Conservation (phyloP, 208 protist species). For the Trypanosoma lewisi region DNA sequence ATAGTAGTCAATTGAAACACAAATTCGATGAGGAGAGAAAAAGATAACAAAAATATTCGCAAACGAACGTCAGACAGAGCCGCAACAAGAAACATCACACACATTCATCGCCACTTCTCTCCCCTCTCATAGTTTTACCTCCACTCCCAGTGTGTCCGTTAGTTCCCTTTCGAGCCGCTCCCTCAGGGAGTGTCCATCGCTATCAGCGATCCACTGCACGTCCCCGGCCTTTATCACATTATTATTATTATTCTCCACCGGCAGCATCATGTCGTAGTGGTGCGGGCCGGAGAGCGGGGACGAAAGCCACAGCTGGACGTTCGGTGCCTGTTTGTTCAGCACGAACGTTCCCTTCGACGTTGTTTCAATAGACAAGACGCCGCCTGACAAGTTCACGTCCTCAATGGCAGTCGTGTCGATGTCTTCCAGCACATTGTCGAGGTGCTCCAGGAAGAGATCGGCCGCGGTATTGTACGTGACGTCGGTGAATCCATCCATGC, state of each 20-base stretch:
- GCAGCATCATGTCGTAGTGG: slow-evolving; percentile 83
- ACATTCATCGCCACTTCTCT: slow-evolving; percentile 9
- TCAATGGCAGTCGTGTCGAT: slow-evolving; percentile 52
- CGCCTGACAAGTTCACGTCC: slow-evolving; percentile 57
- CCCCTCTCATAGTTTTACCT: slow-evolving; percentile 30
- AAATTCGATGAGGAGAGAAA: too few relatives aligned
- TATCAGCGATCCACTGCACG: slow-evolving; percentile 54
- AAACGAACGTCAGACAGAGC: too few relatives aligned
- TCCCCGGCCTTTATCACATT: slow-evolving; percentile 15
- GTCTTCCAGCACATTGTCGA: slow-evolving; percentile 60
- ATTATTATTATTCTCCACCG: slow-evolving; percentile 1
- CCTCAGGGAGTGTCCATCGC: slow-evolving; percentile 66
- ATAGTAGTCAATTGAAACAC: too few relatives aligned
- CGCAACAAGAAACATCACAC: slow-evolving; percentile 6
- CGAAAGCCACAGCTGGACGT: slow-evolving; percentile 91
- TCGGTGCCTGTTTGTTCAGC: slow-evolving; percentile 93
- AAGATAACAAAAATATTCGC: too few relatives aligned
- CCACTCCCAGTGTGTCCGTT: slow-evolving; percentile 37
- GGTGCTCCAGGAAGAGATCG: slow-evolving; percentile 59
- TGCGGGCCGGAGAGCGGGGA: slow-evolving; percentile 88
- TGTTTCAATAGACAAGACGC: slow-evolving; percentile 82
- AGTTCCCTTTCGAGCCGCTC: slow-evolving; percentile 70
- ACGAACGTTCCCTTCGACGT: slow-evolving; percentile 66
- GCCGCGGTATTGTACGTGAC: slow-evolving; percentile 67
- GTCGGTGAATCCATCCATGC: slow-evolving; percentile 88